phyloP scores from a whole-genome alignment of 2,329 filamentous ascomycete genomes.

The Diaporthe sp. region DNA sequence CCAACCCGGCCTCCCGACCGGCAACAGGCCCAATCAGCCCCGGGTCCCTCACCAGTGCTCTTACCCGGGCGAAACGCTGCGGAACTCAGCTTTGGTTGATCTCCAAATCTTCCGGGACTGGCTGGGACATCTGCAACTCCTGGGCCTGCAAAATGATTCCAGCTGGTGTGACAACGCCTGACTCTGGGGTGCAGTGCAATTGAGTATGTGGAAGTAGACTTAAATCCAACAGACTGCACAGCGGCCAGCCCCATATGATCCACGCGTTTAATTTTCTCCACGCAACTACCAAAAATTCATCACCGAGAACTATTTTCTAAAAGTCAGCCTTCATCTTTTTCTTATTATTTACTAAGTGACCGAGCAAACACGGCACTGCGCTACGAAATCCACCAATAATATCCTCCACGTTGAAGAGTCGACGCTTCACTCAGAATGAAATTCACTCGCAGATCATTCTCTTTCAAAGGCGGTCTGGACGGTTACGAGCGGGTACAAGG shows the following conservation, averaged over 20 bases:
- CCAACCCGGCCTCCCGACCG: background rate
- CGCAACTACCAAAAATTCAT: background rate
- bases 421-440: background rate
- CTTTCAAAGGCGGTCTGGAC: background rate
- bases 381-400: background rate
- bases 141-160: background rate
- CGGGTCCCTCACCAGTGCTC: background rate
- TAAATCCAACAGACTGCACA: background rate
- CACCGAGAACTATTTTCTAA: background rate
- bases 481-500: constrained; percentile 5
- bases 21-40: constrained; percentile 1
- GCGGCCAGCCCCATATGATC: background rate
- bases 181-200: background rate
- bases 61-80: constrained; percentile 7
- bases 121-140: background rate
- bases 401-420: background rate
- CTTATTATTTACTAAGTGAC: background rate
- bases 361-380: background rate
- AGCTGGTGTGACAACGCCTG: background rate
- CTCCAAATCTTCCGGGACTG: background rate
- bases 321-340: background rate
- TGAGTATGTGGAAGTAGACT: background rate
- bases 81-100: background rate
- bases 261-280: background rate
- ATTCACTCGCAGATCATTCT: background rate